A percentile compares a stretch with the other conserved stretches of the same genome.
These are phyloP conservation scores for Chimonanthus praecox DNA, from an alignment of 164 flowering plant species.

Conservation along the genomic window DNA sequence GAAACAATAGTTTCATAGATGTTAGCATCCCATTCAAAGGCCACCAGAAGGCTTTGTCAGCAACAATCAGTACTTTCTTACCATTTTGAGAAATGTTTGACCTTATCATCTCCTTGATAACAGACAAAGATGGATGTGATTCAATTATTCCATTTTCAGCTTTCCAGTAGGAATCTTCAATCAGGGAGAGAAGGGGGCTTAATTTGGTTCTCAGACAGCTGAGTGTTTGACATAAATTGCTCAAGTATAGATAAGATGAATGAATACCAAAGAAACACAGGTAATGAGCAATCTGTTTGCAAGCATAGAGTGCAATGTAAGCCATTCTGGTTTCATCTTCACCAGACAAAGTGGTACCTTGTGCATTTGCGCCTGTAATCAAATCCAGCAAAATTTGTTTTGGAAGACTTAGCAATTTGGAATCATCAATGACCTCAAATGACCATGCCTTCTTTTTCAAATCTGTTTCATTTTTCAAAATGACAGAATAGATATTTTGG, in stretches of 20 bases:
- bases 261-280: conserved; percentile 53
- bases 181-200: conserved; percentile 25
- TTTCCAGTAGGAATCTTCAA: conserved; percentile 29
- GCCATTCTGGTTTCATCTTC: conserved; percentile 25
- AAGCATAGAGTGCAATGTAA: conserved; percentile 34
- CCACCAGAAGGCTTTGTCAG: conserved; percentile 48
- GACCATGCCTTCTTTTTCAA: conserved; percentile 14
- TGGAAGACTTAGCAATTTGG: conserved; percentile 22
- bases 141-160: conserved; percentile 30
- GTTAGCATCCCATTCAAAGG: conserved; percentile 39
- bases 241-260: conserved; percentile 29
- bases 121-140: conserved; percentile 48
- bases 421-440: conserved; percentile 18
- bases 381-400: conserved; percentile 36
- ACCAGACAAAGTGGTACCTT: conserved; percentile 6
- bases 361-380: conserved; percentile 15
- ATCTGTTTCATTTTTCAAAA: conserved; percentile 28
- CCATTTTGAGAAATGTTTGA: conserved; percentile 16
- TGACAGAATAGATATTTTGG: conserved; percentile 30
- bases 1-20: conserved; percentile 37
- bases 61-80: conserved; percentile 41
- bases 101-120: conserved; percentile 36
- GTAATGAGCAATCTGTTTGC: conserved; percentile 55
- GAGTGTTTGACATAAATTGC: conserved; percentile 29
- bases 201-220: conserved; percentile 31